Evolutionary conservation across 2,329 filamentous ascomycete species (phyloP), one percentile per base, ranked within the genome.

Genomic region (Arachnopeziza araneosa): DNA sequence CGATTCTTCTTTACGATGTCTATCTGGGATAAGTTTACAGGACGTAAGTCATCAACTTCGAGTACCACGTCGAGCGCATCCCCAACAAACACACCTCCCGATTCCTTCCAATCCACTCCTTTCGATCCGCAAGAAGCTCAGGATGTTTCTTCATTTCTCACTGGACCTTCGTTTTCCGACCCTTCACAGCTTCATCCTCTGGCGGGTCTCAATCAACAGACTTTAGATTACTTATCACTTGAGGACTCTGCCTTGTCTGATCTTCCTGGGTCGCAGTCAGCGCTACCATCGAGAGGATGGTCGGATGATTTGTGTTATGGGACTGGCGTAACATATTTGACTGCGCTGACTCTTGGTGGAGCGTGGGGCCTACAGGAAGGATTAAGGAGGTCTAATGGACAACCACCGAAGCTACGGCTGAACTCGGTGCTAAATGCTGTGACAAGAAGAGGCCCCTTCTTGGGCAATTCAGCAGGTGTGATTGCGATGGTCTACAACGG

Each of bases 291-390:
- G 59, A 88, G 95, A 75, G 95, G 95, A 74, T 99, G 96, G 86
- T 96, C 93, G 63, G 95, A 99, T 74, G 95, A 99, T 75, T 85
- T 99, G 62, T 98, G 95, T 78, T 99, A 99, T 75, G 95, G 96
- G 72, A 96, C 95, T 23, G 95, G 95, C 69, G 87, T 93, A 64
- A 96, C 92, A 72, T 99, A 99, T 74, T 81, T 99, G 62, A 80
- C 90, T n/a, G 95, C 90, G 7, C 80, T 99, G 70, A 83, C 88
- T 50, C 74, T 96, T 67, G 95, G 95, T 75, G 95, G 95, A 67
- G 87, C 85, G 60, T 98, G 93, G 93, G 95, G 95, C 63, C 76
- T 99, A 68, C 88, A 90, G 66, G 95, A 99, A 77, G 95, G 95
- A 12, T 78, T 98, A 69, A 86, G 87, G 71, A 87, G 89, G 75